Evolutionary conservation across 495 filamentous ascomycete species (phyloP), one percentile per base, ranked within the genome.

Genomic region (Daldinia caldariorum): DNA sequence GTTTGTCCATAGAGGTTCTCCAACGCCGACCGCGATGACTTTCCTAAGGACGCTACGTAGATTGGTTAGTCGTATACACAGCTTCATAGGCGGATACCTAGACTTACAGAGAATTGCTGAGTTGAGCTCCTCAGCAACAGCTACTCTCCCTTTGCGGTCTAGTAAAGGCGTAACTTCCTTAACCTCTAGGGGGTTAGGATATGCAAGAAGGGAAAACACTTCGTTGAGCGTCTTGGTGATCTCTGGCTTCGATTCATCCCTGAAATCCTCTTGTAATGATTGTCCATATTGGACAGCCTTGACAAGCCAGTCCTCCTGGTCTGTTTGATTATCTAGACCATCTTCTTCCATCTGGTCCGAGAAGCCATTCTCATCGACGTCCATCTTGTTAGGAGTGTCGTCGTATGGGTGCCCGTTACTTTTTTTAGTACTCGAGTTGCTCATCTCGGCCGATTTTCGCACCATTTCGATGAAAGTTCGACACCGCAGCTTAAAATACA

Each of bases 401-500:
- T 90, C 85, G 50, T 70, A 62, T 64, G 76, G 60, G 43, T 73
- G 76, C 63, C 76, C 73, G 35, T 77, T 75, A 39, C 69, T 74
- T 61, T 71, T 73, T 57, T 74, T 79, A 13, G 63, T 22, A 8
- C 43, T 66, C 58, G 76, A 78, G 51, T 85, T 81, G 61, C 86
- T 83, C 9, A 91, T 80, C 67, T 97, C 93, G 13, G 88, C 90
- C 63, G 87, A 90, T 62, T 85, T 88, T 26, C 94, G 89, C 69
- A 97, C 94, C 92, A 99, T 97, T 79, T 99, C 95, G 54, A 98
- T 88, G 74, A 97, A 97, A 78, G 94, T 97, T 68, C 93, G 87
- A 74, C 95, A 97, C 63, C 90, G 88, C 53, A 99, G 83, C 61
- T 92, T 90, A 80, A 98, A 99, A 77, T 93, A 91, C 31, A 97